Conservation (phyloP, 2,329 filamentous ascomycete species). For the Aureobasidium sp. region DNA sequence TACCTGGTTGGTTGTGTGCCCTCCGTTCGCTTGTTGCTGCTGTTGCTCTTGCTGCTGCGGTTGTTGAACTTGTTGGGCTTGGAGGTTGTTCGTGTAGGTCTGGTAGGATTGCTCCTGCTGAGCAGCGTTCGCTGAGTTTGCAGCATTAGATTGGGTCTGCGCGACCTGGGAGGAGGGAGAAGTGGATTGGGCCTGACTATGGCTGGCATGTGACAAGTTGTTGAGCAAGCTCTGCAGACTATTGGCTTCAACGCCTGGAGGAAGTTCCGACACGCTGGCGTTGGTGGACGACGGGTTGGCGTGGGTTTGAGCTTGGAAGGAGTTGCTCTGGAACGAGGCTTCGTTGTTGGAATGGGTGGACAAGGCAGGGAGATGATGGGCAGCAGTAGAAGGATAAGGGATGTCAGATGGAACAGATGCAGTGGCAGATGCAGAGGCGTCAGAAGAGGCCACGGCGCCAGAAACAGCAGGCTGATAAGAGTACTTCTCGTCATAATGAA, state of each 20-base stretch:
- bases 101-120: conserved; percentile 30
- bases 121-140: conserved; percentile 41
- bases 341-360: not conserved
- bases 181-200: conserved; percentile 20
- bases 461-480: conserved; percentile 2
- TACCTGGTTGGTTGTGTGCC: not conserved
- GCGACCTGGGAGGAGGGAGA: conserved; percentile 17
- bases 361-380: conserved; percentile 10
- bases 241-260: conserved; percentile 7
- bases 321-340: conserved; percentile 14
- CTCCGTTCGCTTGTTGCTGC: conserved; percentile 13
- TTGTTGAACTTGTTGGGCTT: conserved; percentile 1
- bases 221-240: conserved; percentile 9
- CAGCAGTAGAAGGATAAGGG: conserved; percentile 1
- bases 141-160: conserved; percentile 29
- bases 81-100: not conserved
- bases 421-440: conserved; percentile 22
- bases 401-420: conserved; percentile 1
- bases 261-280: not conserved
- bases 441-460: conserved; percentile 19
- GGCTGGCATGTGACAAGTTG: conserved; percentile 20
- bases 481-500: conserved; percentile 7
- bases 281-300: not conserved
- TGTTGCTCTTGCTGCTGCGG: conserved; percentile 28
- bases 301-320: conserved; percentile 13